Evolutionary conservation across 2,329 filamentous ascomycete species (phyloP), one percentile per base, ranked within the genome.

Genomic region (Sarocladiaceae sp.): DNA sequence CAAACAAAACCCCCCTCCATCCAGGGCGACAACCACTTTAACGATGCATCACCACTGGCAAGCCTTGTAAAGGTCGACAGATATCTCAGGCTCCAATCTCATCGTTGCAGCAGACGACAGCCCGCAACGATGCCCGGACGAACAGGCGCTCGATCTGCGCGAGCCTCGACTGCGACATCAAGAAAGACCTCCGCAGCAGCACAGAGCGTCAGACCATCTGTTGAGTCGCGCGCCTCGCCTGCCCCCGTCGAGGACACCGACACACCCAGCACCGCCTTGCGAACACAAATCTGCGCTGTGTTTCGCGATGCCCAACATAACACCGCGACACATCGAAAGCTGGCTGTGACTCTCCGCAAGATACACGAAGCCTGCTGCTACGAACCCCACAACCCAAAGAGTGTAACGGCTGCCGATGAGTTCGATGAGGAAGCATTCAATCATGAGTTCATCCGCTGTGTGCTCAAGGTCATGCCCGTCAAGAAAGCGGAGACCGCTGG

Each of bases 401-500:
- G 76, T 56, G 40, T 33, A 11, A 53, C 61, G 3, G 61, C 70
- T 10, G 68, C 74, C 10, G 76, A 82, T 52, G 83, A 88, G 10
- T 86, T 90, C 50, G 82, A 88, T 34, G 89, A 95, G 61, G 77
- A 83, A 40, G 83, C 93, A 47, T 97, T 98, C 69, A 95, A 93
- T 56, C 69, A 73, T 21, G 91, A 98, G 62, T 81, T 97, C 46
- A 76, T 82, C 46, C 78, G 93, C 58, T 96, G 89, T 58, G 76
- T 95, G 19, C 64, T 94, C 53, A 78, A 89, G 45, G 76, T 91
- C 42, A 78, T 98, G 70, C 79, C 84, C 1, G 82, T 97, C 47
- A 95, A 91, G 72, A 97, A 96, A 72, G 84, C 86, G 29, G 93
- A 98, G 66, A 74, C 78, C 12, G 90, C 87, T 2, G 93, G 89